Evolutionary conservation across 306 rosid genomes (phyloP), one percentile per base, ranked within the genome.

Genomic region (Fagus sylvatica): DNA sequence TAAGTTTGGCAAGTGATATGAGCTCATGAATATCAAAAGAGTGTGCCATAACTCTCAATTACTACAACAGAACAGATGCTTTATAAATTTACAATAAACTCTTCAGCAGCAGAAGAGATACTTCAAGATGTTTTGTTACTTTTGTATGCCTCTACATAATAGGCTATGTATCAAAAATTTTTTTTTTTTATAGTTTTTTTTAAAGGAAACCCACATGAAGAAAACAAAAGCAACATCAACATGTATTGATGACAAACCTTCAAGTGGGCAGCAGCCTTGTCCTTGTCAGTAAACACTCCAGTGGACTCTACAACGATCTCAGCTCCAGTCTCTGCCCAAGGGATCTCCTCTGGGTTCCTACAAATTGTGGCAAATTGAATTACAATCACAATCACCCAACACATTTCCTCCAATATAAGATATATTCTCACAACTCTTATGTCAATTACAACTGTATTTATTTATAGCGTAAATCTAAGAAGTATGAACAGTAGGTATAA

Each of bases 301-400:
- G 90, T 86, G 2, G 94, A 86, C 84, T 90, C 94, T 1, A 90
- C 89, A 42, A 90, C 42, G 48, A 53, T 69, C 0, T 90, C 85
- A 16, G 94, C 94, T 55, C 90, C 91, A 4, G 72, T 59, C 72
- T 74, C 79, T 0, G n/a, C 83, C 94, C 94, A 90, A 16, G 94
- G 91, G 71, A 90, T 86, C 81, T 88, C 94, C 2, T 86, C 91
- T 2, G 89, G 93, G 84, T 87, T 87, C 80, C 93, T 89, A 40
- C 30, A 56, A 30, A 49, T 64, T 0, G 5, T 57, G 49, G 49
- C 43, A 34, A 16, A 62, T 33, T 22, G 7, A 10, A 62, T 62
- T 60, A 62, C 69, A 5, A 15, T 5, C 43, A 13, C 8, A 34
- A 16, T 22, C 49, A 13, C 0, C 30, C 30, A 37, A 65, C 28